Evolutionary conservation across 306 rosid species (phyloP), one percentile per base, ranked within the genome.

Genomic region (Betula pendula): DNA sequence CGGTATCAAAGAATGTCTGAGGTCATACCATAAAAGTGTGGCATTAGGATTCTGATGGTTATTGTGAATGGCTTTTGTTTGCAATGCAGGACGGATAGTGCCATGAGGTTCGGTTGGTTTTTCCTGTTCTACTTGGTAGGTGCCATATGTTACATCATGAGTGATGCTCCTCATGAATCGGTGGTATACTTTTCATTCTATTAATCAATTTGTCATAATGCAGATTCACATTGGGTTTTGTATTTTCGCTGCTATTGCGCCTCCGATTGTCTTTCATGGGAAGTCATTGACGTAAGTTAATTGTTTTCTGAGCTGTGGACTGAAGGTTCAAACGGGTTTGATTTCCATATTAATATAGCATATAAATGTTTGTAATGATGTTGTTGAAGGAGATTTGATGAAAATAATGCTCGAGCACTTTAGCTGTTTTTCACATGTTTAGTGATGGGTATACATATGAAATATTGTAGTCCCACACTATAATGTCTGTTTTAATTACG

Each of bases 221-320:
- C 97, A 95, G 99, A 70, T 95, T 63, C 99, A 95, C 70, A 87
- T 95, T 66, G 91, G 60, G 65, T 95, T 95, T 89, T 95, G 97
- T 80, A 82, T 95, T 72, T 79, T 92, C 70, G 99, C 99, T 76
- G 97, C 99, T 8, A 95, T 95, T 78, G 99, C 99, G 1, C 99
- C 99, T 68, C 99, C 97, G 9, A 49, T 95, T 79, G 99, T 95
- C 86, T 95, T 95, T 71, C 96, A 90, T 63, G 99, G 99, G 66
- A 86, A 81, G 82, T 95, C 99, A 70, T 87, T 95, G 80, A 89
- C 99, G 99, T 92, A 90, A 92, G 97, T 84, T 67, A 38, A 67
- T 73, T 73, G 47, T 17, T 63, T 63, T 52, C 60, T 33, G 71
- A 20, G 60, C 75, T 75, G 63, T 22, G 20, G 53, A 63, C 53